These are phyloP conservation scores for Trichoderma sp. DNA, from an alignment of 2,329 filamentous ascomycete species.

Conservation along the genomic window DNA sequence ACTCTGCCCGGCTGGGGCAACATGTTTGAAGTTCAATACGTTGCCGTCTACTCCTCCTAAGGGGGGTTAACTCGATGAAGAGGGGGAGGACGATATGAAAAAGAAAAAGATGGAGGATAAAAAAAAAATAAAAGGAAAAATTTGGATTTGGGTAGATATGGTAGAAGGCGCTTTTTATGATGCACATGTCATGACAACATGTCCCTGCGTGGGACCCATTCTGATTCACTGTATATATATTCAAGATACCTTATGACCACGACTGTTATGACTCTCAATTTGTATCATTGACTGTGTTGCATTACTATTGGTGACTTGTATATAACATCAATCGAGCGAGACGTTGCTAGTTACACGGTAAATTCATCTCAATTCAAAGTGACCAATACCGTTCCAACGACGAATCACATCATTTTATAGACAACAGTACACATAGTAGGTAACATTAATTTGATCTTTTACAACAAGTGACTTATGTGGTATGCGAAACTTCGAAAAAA, in stretches of 20 bases:
- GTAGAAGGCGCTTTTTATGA: neutral
- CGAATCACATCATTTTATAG: neutral
- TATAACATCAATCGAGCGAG: neutral
- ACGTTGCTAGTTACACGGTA: neutral
- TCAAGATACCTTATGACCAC: neutral
- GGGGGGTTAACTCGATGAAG: neutral
- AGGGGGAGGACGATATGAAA: neutral
- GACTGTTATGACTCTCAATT: neutral
- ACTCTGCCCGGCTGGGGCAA: conserved; percentile 39
- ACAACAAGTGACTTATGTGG: conserved; percentile 11
- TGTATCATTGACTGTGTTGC: neutral
- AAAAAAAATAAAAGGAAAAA: neutral
- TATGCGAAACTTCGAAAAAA: conserved; percentile 12
- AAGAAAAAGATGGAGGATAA: neutral
- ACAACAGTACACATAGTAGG: conserved; percentile 9
- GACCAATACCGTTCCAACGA: neutral
- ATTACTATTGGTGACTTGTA: neutral
- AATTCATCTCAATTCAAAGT: neutral
- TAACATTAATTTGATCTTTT: conserved; percentile 19
- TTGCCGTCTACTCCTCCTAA: conserved; percentile 38
- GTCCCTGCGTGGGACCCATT: neutral
- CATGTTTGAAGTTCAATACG: conserved; percentile 43
- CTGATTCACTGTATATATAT: conserved; percentile 15
- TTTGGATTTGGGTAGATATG: neutral
- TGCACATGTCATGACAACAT: neutral